Conservation (phyloP, 352 stramenopile species). For the Globisporangium camurandrum region DNA sequence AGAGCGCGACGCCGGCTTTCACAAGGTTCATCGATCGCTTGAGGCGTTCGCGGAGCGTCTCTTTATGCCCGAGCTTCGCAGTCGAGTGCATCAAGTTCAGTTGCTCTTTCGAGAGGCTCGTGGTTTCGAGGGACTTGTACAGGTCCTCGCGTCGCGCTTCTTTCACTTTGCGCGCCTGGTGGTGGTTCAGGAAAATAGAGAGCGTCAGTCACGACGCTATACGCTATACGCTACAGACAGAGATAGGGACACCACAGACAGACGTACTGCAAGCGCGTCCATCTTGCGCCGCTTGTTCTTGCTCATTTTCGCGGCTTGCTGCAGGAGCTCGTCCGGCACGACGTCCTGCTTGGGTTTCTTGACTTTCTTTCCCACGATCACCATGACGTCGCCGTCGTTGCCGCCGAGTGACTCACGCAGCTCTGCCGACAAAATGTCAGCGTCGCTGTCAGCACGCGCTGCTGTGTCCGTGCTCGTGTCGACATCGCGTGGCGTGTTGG, state of each 20-base stretch:
- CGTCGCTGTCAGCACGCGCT: constrained; percentile 2
- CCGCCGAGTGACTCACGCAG: constrained; percentile 55
- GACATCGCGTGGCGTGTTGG: not conserved
- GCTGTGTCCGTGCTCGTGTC: constrained; percentile 3
- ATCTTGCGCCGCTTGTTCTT: constrained; percentile 82
- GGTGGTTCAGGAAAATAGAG: not conserved
- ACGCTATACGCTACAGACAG: not conserved
- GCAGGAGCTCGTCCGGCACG: constrained; percentile 47
- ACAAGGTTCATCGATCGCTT: constrained; percentile 73
- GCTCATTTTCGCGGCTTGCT: constrained; percentile 61
- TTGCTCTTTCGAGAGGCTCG: constrained; percentile 52
- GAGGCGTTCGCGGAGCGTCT: constrained; percentile 69
- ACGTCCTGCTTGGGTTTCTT: constrained; percentile 42
- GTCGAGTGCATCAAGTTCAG: constrained; percentile 72
- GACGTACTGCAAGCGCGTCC: constrained; percentile 45
- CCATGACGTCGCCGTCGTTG: constrained; percentile 49
- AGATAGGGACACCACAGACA: not conserved
- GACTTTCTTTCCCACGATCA: constrained; percentile 47
- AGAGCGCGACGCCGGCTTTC: constrained; percentile 62
- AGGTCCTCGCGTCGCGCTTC: constrained; percentile 62
- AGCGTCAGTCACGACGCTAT: not conserved
- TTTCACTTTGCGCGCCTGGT: constrained; percentile 61
- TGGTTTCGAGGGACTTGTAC: constrained; percentile 69
- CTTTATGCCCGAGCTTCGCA: constrained; percentile 71
- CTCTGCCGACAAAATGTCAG: constrained; percentile 53